phyloP scores from a whole-genome alignment of 148 eudicot species.

The Silene conica region DNA sequence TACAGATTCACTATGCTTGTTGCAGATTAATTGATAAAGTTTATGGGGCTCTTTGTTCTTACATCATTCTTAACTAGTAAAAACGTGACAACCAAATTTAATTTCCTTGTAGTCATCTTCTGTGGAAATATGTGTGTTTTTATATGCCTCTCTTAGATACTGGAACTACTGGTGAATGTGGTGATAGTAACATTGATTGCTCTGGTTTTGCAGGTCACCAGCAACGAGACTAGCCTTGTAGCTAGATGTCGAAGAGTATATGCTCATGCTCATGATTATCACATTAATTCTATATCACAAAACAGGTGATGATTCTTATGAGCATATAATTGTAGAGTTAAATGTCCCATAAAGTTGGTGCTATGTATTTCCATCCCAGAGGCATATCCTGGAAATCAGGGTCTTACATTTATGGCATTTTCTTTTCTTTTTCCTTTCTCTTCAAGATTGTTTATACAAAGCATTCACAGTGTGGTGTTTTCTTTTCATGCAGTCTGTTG shows the following conservation, averaged over 20 bases:
- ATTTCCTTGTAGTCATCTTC: background rate
- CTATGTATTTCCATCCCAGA: background rate
- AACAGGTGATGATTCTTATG: constrained; percentile 43
- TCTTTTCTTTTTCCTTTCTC: background rate
- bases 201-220: constrained; percentile 46
- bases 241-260: constrained; percentile 76
- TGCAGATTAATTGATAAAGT: background rate
- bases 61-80: background rate
- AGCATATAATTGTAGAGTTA: background rate
- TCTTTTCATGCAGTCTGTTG: no score
- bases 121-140: background rate
- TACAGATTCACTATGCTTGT: background rate
- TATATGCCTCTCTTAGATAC: background rate
- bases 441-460: no score
- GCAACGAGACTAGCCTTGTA: constrained; percentile 69
- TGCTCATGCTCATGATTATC: constrained; percentile 90
- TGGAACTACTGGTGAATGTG: background rate
- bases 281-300: constrained; percentile 76
- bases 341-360: background rate
- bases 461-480: no score
- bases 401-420: background rate
- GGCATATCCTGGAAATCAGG: constrained; percentile 1
- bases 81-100: background rate
- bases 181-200: background rate
- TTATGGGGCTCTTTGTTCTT: background rate